phyloP scores from a whole-genome alignment of 176 grass and related monocot species.

The Elaeis guineensis region DNA sequence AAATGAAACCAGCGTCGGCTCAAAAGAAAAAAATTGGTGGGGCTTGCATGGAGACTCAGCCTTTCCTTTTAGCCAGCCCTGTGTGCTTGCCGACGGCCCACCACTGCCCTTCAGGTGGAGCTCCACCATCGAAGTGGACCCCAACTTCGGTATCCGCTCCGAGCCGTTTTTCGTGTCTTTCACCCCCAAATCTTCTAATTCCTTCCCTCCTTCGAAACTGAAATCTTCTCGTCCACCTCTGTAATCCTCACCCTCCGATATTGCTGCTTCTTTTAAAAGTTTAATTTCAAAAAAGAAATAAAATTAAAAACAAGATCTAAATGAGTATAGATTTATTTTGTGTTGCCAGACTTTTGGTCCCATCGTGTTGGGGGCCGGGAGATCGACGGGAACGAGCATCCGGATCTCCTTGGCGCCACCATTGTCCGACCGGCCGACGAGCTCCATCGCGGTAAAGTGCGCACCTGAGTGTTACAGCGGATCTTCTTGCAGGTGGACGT shows the following conservation, averaged over 20 bases:
- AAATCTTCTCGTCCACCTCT: slow-evolving; percentile 22
- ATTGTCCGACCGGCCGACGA: slow-evolving; percentile 11
- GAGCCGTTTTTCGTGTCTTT: slow-evolving; percentile 11
- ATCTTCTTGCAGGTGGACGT: no score
- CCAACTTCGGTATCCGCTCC: slow-evolving; percentile 41
- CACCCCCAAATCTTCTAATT: slow-evolving; percentile 17
- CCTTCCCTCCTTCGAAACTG: slow-evolving; percentile 29
- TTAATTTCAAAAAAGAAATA: no score
- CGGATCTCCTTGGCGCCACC: slow-evolving; percentile 77
- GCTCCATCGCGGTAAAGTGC: slow-evolving; percentile 8
- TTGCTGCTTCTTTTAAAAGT: not conserved
- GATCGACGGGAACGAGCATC: slow-evolving; percentile 68
- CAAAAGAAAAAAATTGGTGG: no score
- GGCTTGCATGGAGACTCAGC: no score
- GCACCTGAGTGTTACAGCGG: no score
- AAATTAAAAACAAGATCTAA: no score
- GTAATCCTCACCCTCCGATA: slow-evolving; percentile 18
- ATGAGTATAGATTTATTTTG: no score
- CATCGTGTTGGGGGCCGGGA: slow-evolving; percentile 39
- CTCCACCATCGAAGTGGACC: slow-evolving; percentile 33
- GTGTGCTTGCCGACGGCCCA: not conserved
- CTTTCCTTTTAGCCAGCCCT: no score
- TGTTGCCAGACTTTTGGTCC: slow-evolving; percentile 42
- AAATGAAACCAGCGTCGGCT: no score
- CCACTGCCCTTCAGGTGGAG: slow-evolving; percentile 23